A percentile compares a stretch with the other conserved stretches of the same genome.
Conservation (phyloP, 176 grass and related monocot species). For the Saccharum officinarum region DNA sequence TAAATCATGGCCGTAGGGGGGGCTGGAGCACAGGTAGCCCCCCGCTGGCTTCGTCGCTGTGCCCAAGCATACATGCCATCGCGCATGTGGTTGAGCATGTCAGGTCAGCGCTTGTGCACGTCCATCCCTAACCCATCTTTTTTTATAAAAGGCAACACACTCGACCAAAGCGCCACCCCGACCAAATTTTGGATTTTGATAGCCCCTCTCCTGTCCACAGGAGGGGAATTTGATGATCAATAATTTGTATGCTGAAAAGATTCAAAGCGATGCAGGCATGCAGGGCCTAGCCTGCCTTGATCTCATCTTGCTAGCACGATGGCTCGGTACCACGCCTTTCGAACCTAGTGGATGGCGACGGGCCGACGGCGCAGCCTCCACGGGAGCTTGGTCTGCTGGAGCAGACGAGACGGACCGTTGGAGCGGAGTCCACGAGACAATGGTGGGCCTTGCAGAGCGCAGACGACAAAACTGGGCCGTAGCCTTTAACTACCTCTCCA, state of each 20-base stretch:
- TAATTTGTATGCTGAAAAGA: background rate
- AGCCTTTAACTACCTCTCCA: no score
- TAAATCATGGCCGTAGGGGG: no score
- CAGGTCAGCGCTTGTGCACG: background rate
- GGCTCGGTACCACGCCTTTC: no score
- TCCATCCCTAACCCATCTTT: background rate
- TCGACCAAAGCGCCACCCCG: background rate
- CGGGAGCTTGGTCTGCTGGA: no score
- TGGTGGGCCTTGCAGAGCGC: background rate
- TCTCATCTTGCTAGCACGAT: no score
- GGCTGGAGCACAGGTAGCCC: no score
- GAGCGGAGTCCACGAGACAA: background rate
- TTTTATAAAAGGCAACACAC: background rate
- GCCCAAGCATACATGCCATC: background rate
- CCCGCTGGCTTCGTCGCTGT: no score
- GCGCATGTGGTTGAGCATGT: background rate
- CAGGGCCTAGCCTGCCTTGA: no score
- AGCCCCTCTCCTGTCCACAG: background rate
- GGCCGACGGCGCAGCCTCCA: no score
- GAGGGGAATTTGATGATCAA: background rate
- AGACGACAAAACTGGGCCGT: background rate
- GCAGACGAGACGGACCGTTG: background rate
- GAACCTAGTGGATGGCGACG: background rate
- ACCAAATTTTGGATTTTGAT: no score
- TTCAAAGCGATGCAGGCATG: background rate